These are phyloP conservation scores for Hamigera avellanea DNA, from an alignment of 495 filamentous ascomycete genomes.

Conservation along the genomic window DNA sequence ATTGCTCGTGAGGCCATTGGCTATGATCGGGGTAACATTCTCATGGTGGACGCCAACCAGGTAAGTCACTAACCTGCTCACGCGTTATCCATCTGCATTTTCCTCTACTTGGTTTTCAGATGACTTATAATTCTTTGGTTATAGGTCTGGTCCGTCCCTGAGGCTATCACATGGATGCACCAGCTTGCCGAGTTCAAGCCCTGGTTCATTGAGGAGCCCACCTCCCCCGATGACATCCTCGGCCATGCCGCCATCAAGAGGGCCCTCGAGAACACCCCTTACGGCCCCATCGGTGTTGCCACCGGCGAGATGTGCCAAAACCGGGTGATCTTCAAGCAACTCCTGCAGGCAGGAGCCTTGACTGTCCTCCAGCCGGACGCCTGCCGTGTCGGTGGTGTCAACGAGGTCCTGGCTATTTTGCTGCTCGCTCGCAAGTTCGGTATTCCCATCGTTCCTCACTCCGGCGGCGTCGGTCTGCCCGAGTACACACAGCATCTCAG, in stretches of 20 bases:
- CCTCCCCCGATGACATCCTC: conserved; percentile 81
- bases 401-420: conserved; percentile 86
- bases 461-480: conserved; percentile 79
- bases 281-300: conserved; percentile 67
- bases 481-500: conserved; percentile 92
- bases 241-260: conserved; percentile 78
- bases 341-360: conserved; percentile 66
- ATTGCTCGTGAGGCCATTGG: conserved; percentile 79
- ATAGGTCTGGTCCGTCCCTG: conserved; percentile 77
- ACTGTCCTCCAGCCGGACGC: conserved; percentile 88
- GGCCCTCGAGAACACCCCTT: conserved; percentile 51
- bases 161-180: conserved; percentile 83
- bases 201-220: conserved; percentile 98
- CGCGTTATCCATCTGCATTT: too few species aligned
- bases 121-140: background rate
- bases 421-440: conserved; percentile 78
- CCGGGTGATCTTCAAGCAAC: conserved; percentile 87
- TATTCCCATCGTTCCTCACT: conserved; percentile 80
- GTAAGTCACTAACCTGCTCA: conserved; percentile 19
- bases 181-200: conserved; percentile 74
- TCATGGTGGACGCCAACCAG: conserved; percentile 96
- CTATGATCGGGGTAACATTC: conserved; percentile 72
- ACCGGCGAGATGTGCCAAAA: conserved; percentile 98
- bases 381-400: conserved; percentile 82
- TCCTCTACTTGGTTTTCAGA: background rate